phyloP scores from a whole-genome alignment of 2,329 filamentous ascomycete genomes.

The Ceratocystis huliohia region DNA sequence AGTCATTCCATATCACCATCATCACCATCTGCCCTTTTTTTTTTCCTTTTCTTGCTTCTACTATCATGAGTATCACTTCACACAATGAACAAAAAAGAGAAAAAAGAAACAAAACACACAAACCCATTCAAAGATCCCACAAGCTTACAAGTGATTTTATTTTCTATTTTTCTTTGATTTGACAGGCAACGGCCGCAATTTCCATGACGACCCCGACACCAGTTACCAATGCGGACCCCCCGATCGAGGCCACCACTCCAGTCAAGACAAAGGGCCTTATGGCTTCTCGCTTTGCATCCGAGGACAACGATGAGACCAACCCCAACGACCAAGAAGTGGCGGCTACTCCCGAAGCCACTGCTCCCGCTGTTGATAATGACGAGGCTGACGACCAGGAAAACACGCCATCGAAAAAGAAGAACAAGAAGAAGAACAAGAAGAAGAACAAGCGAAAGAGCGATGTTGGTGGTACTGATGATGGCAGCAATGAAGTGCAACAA shows the following conservation, averaged over 20 bases:
- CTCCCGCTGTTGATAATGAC: background rate
- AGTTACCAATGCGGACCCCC: background rate
- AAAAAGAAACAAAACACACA: constrained; percentile 8
- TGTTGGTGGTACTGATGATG: constrained; percentile 24
- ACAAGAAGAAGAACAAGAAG: constrained; percentile 18
- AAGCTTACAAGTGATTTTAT: constrained; percentile 20
- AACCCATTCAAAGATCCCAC: background rate
- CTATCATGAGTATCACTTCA: constrained; percentile 7
- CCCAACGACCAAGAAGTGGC: constrained; percentile 26
- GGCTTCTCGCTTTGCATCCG: constrained; percentile 36
- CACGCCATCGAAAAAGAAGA: constrained; percentile 17
- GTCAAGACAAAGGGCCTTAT: constrained; percentile 39
- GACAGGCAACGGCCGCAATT: constrained; percentile 18
- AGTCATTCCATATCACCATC: constrained; percentile 17
- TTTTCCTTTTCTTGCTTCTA: constrained; percentile 6
- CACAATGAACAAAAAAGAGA: constrained; percentile 10
- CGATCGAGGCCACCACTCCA: constrained; percentile 20
- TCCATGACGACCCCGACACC: constrained; percentile 15
- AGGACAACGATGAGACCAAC: constrained; percentile 23
- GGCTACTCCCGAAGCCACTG: background rate
- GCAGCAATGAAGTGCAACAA: constrained; percentile 11
- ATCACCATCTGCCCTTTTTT: constrained; percentile 15
- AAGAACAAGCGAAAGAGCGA: constrained; percentile 20
- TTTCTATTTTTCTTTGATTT: constrained; percentile 15
- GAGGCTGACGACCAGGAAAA: constrained; percentile 4